Percentiles rank a stretch among this genome's conserved stretches.
Evolutionary conservation across 768 basidiomycete species (phyloP).

Genomic region (Hericium erinaceus): DNA sequence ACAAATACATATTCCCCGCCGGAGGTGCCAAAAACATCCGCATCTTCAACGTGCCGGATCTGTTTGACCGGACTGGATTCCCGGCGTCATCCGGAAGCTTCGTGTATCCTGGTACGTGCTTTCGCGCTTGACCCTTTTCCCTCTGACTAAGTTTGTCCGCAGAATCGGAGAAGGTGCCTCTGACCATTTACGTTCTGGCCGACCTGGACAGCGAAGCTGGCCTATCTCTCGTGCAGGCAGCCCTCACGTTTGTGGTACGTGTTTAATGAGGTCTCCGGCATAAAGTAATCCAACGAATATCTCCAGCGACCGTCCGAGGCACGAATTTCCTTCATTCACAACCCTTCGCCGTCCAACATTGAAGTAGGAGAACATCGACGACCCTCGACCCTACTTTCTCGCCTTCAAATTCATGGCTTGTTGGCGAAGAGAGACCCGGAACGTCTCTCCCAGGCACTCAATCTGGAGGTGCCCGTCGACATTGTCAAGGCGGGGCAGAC

Average conservation of each 20-base stretch:
- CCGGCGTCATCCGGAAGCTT: constrained; percentile 35
- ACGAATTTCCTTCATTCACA: constrained; percentile 66
- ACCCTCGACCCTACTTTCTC: constrained; percentile 39
- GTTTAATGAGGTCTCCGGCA: not conserved
- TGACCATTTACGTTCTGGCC: constrained; percentile 60
- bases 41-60: constrained; percentile 45
- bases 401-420: constrained; percentile 33
- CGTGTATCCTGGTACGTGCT: constrained; percentile 51
- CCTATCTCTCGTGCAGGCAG: constrained; percentile 48
- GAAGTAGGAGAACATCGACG: constrained; percentile 16
- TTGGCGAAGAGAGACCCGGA: constrained; percentile 31
- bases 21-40: constrained; percentile 36
- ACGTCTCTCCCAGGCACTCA: constrained; percentile 32
- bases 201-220: constrained; percentile 67
- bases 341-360: constrained; percentile 31
- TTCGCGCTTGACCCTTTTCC: not conserved
- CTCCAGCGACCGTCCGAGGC: constrained; percentile 32
- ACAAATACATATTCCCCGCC: constrained; percentile 59
- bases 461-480: constrained; percentile 13
- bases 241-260: constrained; percentile 56
- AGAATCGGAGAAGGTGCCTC: constrained; percentile 21
- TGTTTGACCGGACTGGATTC: constrained; percentile 41
- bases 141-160: constrained; percentile 17
- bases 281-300: constrained; percentile 1
- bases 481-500: constrained; percentile 27